Conservation (phyloP, 73 alveolate genomes). For the Durusdinium trenchii region DNA sequence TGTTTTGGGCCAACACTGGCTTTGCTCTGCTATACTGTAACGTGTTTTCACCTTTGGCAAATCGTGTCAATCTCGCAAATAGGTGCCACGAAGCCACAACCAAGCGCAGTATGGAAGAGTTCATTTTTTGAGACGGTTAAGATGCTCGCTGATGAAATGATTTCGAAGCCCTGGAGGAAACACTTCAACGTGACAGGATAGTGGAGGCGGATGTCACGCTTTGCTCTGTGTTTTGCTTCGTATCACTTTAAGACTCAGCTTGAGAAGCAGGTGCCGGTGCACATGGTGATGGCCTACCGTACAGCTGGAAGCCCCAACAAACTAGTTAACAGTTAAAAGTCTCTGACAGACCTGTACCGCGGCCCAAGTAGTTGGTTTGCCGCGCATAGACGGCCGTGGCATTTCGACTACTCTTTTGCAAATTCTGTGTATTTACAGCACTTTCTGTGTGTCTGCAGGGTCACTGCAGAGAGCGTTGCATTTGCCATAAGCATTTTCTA, state of each 20-base stretch:
- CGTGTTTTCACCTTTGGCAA: background rate
- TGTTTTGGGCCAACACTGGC: background rate
- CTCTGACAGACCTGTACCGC: background rate
- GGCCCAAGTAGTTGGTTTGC: too few species aligned
- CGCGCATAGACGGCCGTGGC: too few species aligned
- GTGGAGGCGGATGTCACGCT: slow-evolving; percentile 52
- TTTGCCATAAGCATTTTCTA: too few species aligned
- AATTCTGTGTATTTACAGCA: too few species aligned
- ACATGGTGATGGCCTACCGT: slow-evolving; percentile 90
- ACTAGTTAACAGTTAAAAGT: background rate
- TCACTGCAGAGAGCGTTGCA: too few species aligned
- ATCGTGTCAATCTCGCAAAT: background rate
- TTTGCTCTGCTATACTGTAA: background rate
- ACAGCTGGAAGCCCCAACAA: background rate
- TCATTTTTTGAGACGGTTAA: background rate
- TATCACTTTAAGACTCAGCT: background rate
- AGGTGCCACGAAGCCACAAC: background rate
- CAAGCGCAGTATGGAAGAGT: background rate
- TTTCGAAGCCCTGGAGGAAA: slow-evolving; percentile 8
- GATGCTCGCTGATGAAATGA: too few species aligned
- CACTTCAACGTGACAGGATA: slow-evolving; percentile 20
- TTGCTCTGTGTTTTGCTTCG: slow-evolving; percentile 15
- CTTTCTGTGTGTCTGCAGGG: too few species aligned
- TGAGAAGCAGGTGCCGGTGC: slow-evolving; percentile 68
- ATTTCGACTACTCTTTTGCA: too few species aligned